Evolutionary conservation across 164 flowering plant genomes (phyloP).

Genomic region (Saururus chinensis): DNA sequence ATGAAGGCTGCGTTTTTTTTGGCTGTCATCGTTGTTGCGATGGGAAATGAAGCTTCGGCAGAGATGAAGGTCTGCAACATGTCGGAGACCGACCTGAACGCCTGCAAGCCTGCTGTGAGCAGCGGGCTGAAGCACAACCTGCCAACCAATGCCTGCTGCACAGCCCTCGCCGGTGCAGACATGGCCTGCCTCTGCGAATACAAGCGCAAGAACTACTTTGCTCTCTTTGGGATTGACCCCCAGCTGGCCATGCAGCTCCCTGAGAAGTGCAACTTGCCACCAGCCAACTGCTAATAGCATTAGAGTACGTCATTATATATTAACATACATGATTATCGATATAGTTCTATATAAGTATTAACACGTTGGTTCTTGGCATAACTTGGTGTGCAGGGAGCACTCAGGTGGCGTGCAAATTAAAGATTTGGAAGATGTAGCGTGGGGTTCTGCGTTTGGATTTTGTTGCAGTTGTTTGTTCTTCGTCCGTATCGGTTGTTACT

Average conservation of each 20-base stretch:
- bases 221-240: slow-evolving; percentile 41
- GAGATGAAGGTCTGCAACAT: slow-evolving; percentile 24
- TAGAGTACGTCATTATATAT: too few relatives aligned
- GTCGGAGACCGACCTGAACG: slow-evolving; percentile 18
- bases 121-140: slow-evolving; percentile 20
- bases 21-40: not conserved
- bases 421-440: not conserved
- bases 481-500: too few relatives aligned
- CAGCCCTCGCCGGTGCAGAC: slow-evolving; percentile 35
- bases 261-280: slow-evolving; percentile 38
- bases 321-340: too few relatives aligned
- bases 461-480: not conserved
- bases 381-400: too few relatives aligned
- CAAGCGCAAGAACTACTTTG: slow-evolving; percentile 30
- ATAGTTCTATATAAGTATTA: too few relatives aligned
- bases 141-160: slow-evolving; percentile 35
- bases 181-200: slow-evolving; percentile 41
- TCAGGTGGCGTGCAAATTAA: too few relatives aligned
- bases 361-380: too few relatives aligned
- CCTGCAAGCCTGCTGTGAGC: slow-evolving; percentile 44
- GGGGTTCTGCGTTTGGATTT: not conserved
- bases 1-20: not conserved
- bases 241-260: slow-evolving; percentile 47
- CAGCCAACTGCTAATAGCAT: slow-evolving; percentile 17
- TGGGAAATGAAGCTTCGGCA: not conserved